These are phyloP conservation scores for Phytophthora crassamura DNA, from an alignment of 352 stramenopile species.

Conservation along the genomic window DNA sequence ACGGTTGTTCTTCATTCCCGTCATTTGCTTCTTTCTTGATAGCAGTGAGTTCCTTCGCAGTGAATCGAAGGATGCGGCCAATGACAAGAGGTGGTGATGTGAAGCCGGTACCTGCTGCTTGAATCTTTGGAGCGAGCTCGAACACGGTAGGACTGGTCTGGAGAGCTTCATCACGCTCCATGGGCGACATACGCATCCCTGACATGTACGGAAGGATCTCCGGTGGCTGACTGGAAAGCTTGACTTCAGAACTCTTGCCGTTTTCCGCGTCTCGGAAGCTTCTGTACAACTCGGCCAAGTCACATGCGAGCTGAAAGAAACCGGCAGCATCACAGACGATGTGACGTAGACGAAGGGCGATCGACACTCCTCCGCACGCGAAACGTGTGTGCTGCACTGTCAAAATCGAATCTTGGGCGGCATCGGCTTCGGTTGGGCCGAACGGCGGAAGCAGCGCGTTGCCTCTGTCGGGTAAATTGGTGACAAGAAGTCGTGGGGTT, in stretches of 20 bases:
- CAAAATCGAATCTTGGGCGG: conserved; percentile 25
- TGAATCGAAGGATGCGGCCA: conserved; percentile 23
- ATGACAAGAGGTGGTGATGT: neutral
- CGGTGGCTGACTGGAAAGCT: conserved; percentile 3
- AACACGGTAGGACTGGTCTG: conserved; percentile 9
- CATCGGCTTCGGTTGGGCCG: conserved; percentile 23
- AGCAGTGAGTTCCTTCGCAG: conserved; percentile 13
- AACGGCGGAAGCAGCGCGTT: conserved; percentile 31
- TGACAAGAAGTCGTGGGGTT: conserved; percentile 18
- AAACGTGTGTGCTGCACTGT: conserved; percentile 34
- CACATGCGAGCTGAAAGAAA: conserved; percentile 22
- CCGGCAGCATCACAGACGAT: conserved; percentile 34
- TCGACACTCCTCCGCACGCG: conserved; percentile 24
- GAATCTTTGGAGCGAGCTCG: conserved; percentile 8
- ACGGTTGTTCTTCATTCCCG: neutral
- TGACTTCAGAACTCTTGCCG: neutral
- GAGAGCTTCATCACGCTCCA: conserved; percentile 7
- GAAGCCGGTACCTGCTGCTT: neutral
- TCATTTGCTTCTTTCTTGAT: conserved; percentile 28
- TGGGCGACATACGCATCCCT: neutral
- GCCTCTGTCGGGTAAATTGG: conserved; percentile 24
- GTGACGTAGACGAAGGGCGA: conserved; percentile 29
- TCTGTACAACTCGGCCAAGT: conserved; percentile 24
- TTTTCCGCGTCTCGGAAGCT: neutral
- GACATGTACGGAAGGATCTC: conserved; percentile 14